A percentile compares a stretch with the other conserved stretches of the same genome.
These are phyloP conservation scores for Zygnema circumcarinatum DNA, from an alignment of 139 green algal genomes.

Conservation along the genomic window DNA sequence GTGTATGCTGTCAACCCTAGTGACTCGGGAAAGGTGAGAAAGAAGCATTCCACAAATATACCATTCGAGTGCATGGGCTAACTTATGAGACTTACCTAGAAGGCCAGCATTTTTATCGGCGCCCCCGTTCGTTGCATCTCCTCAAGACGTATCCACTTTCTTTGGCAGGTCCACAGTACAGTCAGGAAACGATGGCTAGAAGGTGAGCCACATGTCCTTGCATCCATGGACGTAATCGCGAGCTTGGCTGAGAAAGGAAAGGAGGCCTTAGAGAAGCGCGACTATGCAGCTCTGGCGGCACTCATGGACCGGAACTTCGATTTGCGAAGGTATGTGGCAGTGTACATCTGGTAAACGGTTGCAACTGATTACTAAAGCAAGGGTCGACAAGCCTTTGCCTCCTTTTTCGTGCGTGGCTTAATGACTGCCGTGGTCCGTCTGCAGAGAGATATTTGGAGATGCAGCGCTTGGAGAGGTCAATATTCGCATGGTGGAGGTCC, in stretches of 20 bases:
- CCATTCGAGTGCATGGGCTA: neutral
- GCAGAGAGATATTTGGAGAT: constrained; percentile 74
- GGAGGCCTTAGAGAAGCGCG: constrained; percentile 59
- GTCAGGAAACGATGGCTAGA: constrained; percentile 75
- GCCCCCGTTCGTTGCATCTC: neutral
- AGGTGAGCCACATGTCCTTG: constrained; percentile 70
- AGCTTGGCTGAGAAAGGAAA: constrained; percentile 68
- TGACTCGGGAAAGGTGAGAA: constrained; percentile 75
- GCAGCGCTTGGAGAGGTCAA: constrained; percentile 75
- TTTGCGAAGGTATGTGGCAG: constrained; percentile 64
- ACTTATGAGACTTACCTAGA: too few relatives aligned
- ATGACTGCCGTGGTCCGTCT: too few relatives aligned
- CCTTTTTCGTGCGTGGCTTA: too few relatives aligned
- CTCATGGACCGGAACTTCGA: constrained; percentile 82
- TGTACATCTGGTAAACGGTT: too few relatives aligned
- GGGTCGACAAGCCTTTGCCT: too few relatives aligned
- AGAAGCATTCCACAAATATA: neutral
- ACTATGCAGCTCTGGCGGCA: constrained; percentile 63
- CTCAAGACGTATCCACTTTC: too few relatives aligned
- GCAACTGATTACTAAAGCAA: neutral
- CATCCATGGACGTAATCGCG: constrained; percentile 73
- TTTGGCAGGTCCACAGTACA: constrained; percentile 69
- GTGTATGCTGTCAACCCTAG: constrained; percentile 73
- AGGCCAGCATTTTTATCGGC: neutral
- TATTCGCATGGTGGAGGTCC: constrained; percentile 77